A percentile compares a stretch with the other conserved stretches of the same genome.
Conservation (phyloP, 2,329 filamentous ascomycete species). For the Cladosporium halotolerans region DNA sequence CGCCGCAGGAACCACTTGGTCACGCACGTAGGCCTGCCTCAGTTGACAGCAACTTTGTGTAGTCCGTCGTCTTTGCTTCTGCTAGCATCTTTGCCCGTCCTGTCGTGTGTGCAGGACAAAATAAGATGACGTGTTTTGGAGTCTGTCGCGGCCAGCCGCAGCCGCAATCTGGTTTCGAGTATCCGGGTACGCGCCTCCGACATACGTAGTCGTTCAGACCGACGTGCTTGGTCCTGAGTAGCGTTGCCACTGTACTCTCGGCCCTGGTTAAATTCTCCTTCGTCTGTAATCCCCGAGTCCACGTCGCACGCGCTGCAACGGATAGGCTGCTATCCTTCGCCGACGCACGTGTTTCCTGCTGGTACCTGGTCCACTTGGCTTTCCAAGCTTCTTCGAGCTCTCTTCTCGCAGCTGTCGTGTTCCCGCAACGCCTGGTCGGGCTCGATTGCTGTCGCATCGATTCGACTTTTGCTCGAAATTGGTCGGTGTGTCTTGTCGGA, state of each 20-base stretch:
- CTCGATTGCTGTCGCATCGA: not conserved
- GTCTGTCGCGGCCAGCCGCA: not conserved
- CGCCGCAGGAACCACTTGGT: not conserved
- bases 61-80: not conserved
- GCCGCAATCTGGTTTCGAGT: not conserved
- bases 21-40: not conserved
- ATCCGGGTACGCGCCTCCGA: not conserved
- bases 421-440: not conserved
- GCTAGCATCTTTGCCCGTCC: not conserved
- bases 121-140: not conserved
- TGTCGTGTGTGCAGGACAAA: not conserved
- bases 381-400: not conserved
- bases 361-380: not conserved
- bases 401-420: not conserved
- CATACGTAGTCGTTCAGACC: not conserved
- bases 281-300: not conserved
- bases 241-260: not conserved
- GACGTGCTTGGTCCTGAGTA: not conserved
- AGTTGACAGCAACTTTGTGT: not conserved
- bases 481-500: not conserved
- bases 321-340: not conserved
- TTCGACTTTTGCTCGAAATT: not conserved
- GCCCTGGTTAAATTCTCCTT: conserved; percentile 1
- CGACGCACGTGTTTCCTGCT: not conserved
- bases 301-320: not conserved